Conservation (phyloP, 169 alveolate species). For the Ichthyophthirius multifiliis region DNA sequence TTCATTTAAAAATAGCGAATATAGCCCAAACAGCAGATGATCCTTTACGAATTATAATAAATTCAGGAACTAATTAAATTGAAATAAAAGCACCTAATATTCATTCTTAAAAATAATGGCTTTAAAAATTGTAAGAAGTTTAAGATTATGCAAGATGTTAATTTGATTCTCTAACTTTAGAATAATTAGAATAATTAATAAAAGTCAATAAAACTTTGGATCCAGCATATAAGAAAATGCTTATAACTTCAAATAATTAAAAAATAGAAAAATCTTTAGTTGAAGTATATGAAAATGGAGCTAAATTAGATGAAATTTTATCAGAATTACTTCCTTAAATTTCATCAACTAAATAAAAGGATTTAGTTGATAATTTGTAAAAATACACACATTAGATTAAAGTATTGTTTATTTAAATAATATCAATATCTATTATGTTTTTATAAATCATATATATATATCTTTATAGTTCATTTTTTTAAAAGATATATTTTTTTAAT, state of each 20-base stretch:
- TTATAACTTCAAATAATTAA: slow-evolving; percentile 5
- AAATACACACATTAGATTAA: background rate
- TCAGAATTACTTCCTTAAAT: background rate
- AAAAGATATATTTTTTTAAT: too few species aligned
- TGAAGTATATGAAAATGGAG: slow-evolving; percentile 11
- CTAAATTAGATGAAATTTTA: background rate
- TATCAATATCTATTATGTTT: too few species aligned
- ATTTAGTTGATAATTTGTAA: background rate
- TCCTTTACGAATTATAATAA: slow-evolving; percentile 32
- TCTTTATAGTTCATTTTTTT: too few species aligned
- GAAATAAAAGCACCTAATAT: slow-evolving; percentile 37
- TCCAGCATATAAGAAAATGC: background rate
- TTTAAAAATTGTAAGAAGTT: slow-evolving; percentile 31
- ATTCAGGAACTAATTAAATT: slow-evolving; percentile 54
- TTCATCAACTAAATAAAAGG: background rate
- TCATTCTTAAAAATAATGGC: slow-evolving; percentile 46
- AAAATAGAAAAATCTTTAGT: slow-evolving; percentile 18
- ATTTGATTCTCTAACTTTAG: slow-evolving; percentile 18
- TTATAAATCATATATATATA: too few species aligned
- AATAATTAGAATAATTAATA: background rate
- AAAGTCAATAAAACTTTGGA: background rate
- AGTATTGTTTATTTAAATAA: too few species aligned
- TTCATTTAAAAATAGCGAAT: slow-evolving; percentile 47
- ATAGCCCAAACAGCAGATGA: slow-evolving; percentile 42
- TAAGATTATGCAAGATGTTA: slow-evolving; percentile 9